These are phyloP conservation scores for Heliamphora exappendiculata DNA, from an alignment of 148 eudicot genomes.

Conservation along the genomic window DNA sequence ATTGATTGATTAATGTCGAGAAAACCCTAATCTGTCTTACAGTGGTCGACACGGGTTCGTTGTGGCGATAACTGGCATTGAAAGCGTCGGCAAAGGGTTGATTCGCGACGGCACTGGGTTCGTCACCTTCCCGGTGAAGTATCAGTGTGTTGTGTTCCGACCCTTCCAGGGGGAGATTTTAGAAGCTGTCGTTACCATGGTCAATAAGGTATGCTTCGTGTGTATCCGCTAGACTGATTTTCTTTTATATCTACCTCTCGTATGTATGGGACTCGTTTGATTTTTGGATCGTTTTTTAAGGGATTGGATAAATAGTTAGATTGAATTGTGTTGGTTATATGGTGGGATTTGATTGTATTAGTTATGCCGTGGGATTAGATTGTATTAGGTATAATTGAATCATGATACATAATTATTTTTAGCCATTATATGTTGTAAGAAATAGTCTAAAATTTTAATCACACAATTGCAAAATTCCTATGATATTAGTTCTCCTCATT, in stretches of 20 bases:
- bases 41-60: constrained; percentile 96
- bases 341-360: too few species aligned
- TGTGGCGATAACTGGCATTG: constrained; percentile 86
- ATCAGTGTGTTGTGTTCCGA: constrained; percentile 84
- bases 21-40: not conserved
- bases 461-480: too few species aligned
- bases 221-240: not conserved
- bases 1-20: not conserved
- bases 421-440: too few species aligned
- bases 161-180: constrained; percentile 95
- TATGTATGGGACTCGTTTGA: too few species aligned
- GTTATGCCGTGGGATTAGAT: too few species aligned
- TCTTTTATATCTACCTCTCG: not conserved
- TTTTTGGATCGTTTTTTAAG: too few species aligned
- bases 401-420: too few species aligned
- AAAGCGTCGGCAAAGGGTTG: constrained; percentile 77
- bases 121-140: constrained; percentile 85
- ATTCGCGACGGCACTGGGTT: constrained; percentile 94
- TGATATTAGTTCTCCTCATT: too few species aligned
- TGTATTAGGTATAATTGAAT: too few species aligned
- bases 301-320: too few species aligned
- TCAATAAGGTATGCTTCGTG: constrained; percentile 57
- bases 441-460: too few species aligned
- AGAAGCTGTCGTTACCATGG: constrained; percentile 97
- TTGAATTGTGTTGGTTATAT: too few species aligned